These are phyloP conservation scores for Tuber umbilicatum DNA, from an alignment of 495 filamentous ascomycete species.

Conservation along the genomic window DNA sequence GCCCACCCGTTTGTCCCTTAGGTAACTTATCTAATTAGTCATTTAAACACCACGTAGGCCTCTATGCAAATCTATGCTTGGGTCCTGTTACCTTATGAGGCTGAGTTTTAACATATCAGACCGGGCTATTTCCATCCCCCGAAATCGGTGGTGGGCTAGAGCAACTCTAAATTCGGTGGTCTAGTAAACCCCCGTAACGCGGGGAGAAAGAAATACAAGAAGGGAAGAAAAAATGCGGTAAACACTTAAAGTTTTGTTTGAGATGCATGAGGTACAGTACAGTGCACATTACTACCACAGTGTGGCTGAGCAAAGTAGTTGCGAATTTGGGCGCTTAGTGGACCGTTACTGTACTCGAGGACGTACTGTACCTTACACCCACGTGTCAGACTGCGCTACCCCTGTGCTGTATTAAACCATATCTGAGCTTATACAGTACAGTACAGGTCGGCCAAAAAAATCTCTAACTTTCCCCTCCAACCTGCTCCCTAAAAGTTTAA, in stretches of 20 bases:
- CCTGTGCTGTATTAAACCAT: no score
- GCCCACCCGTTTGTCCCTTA: not conserved
- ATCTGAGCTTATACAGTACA: no score
- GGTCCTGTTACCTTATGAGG: not conserved
- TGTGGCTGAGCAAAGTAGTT: no score
- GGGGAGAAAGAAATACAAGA: not conserved
- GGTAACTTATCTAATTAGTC: not conserved
- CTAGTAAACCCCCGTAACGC: not conserved
- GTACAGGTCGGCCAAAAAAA: no score
- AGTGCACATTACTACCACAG: no score
- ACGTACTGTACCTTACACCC: no score
- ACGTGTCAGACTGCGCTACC: not conserved
- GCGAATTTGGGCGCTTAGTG: no score
- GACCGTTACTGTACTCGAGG: no score
- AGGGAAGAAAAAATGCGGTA: not conserved
- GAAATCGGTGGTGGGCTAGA: not conserved
- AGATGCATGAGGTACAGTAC: not conserved
- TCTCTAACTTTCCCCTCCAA: no score
- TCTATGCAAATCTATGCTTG: not conserved
- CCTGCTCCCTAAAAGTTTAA: not conserved
- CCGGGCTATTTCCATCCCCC: not conserved
- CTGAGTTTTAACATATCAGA: not conserved
- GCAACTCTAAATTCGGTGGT: not conserved
- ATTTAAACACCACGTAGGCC: not conserved
- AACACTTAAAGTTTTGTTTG: not conserved